Evolutionary conservation across 768 basidiomycete genomes (phyloP).

Genomic region (Russula sp.): DNA sequence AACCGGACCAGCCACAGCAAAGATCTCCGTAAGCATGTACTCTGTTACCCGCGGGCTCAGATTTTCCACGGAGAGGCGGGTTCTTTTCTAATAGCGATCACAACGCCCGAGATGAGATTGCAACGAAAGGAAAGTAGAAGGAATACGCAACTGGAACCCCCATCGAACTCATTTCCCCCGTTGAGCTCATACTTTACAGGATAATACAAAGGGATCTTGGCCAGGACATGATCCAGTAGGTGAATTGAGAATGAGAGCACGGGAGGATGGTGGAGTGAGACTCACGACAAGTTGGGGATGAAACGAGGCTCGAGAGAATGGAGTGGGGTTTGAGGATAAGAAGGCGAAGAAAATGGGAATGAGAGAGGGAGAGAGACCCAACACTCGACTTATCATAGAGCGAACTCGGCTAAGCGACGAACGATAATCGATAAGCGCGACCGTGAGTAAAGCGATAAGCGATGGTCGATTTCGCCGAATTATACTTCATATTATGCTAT

Average conservation of each 20-base stretch:
- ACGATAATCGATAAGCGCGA: no score
- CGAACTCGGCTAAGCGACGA: no score
- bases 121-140: background rate
- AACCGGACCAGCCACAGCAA: slow-evolving; percentile 93
- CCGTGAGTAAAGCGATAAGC: no score
- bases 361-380: slow-evolving; percentile 32
- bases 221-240: background rate
- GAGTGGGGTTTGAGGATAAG: slow-evolving; percentile 16
- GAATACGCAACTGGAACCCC: slow-evolving; percentile 63
- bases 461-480: no score
- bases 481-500: no score
- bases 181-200: slow-evolving; percentile 63
- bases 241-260: background rate
- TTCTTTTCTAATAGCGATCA: slow-evolving; percentile 54
- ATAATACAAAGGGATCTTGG: slow-evolving; percentile 22
- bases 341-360: slow-evolving; percentile 29
- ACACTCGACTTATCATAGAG: no score
- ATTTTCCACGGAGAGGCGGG: slow-evolving; percentile 98
- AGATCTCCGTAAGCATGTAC: slow-evolving; percentile 98
- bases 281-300: slow-evolving; percentile 29
- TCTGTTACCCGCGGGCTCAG: slow-evolving; percentile 96
- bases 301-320: slow-evolving; percentile 24
- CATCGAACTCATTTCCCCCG: slow-evolving; percentile 57
- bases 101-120: slow-evolving; percentile 21
- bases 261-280: slow-evolving; percentile 42